Evolutionary conservation across 2,329 filamentous ascomycete species (phyloP), one percentile per base, ranked within the genome.

Genomic region (Aspergillus caelatus): DNA sequence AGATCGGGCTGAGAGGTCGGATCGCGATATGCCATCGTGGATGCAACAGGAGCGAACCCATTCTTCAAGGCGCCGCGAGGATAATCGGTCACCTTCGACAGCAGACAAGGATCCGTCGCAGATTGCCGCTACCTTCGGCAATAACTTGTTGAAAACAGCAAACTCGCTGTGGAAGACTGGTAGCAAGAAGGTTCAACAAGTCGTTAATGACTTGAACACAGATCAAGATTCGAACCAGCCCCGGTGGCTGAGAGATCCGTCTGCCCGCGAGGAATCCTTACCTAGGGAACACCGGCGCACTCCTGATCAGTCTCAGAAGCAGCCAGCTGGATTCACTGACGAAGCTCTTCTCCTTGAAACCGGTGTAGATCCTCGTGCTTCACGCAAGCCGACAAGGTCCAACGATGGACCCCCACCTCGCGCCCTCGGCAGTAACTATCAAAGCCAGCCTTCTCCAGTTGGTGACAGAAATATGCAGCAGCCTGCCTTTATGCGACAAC

Each of bases 131-230:
- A 91, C 94, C 39, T 84, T 98, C 73, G 92, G 95, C 0, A 92
- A 82, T 52, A 96, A 86, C 65, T 79, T 99, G 14, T 89, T 98
- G 77, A 99, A 99, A 77, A 95, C 94, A 3, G 95, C 95, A 2
- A 96, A 96, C 69, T 94, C 92, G 0, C 80, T 98, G 0, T 99
- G 95, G 95, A 99, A 97, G 75, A 92, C 91, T 3, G 89, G 94
- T 0, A 92, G 94, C 74, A 99, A 97, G 79, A 94, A 92, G 75
- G 87, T 98, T 62, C 93, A 96, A 72, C 93, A 95, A 77, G 94
- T 93, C 5, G 91, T 98, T 39, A 89, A 93, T 10, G 95, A 99
- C 19, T 91, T 98, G 63, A 87, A 88, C 70, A 80, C 84, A 59
- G 90, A 89, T n/a, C 82, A 84, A 30, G 93, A 97, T 72, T 84